phyloP scores from a whole-genome alignment of 2,329 filamentous ascomycete species.

The Trichoderma sp. region DNA sequence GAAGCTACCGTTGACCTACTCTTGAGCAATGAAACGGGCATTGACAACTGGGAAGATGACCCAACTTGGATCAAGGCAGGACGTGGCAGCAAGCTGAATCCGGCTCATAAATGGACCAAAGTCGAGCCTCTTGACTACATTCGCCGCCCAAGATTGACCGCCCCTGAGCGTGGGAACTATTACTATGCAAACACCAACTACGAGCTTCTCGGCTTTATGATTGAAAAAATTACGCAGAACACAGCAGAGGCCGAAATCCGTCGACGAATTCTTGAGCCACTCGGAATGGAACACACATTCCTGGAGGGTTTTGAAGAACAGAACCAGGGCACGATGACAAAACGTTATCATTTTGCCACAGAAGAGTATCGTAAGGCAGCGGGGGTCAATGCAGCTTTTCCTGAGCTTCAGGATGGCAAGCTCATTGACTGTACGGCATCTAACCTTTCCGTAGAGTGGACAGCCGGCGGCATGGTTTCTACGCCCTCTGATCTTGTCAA shows the following conservation, averaged over 20 bases:
- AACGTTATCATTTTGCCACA: constrained; percentile 20
- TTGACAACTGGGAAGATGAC: constrained; percentile 23
- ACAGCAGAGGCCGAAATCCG: constrained; percentile 19
- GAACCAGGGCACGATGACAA: neutral
- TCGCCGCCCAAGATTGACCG: constrained; percentile 18
- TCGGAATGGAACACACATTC: constrained; percentile 18
- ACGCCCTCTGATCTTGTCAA: constrained; percentile 19
- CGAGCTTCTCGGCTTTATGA: constrained; percentile 20
- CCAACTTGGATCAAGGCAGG: constrained; percentile 16
- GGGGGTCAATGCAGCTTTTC: constrained; percentile 18
- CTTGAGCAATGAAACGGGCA: constrained; percentile 20
- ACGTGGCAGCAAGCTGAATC: constrained; percentile 18
- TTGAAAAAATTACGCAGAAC: constrained; percentile 16
- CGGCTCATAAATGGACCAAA: constrained; percentile 18
- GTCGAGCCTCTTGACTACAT: constrained; percentile 21
- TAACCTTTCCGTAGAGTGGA: constrained; percentile 21
- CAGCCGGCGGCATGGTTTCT: constrained; percentile 21
- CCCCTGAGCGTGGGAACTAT: constrained; percentile 17
- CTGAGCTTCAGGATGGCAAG: neutral
- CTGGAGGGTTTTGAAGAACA: constrained; percentile 20
- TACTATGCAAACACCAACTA: constrained; percentile 23
- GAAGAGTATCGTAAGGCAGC: constrained; percentile 14
- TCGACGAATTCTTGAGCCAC: constrained; percentile 10
- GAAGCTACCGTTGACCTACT: constrained; percentile 8
- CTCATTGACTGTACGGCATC: constrained; percentile 21